A percentile compares a stretch with the other conserved stretches of the same genome.
Conservation (phyloP, 2,329 filamentous ascomycete species). For the Ciborinia camelliae region DNA sequence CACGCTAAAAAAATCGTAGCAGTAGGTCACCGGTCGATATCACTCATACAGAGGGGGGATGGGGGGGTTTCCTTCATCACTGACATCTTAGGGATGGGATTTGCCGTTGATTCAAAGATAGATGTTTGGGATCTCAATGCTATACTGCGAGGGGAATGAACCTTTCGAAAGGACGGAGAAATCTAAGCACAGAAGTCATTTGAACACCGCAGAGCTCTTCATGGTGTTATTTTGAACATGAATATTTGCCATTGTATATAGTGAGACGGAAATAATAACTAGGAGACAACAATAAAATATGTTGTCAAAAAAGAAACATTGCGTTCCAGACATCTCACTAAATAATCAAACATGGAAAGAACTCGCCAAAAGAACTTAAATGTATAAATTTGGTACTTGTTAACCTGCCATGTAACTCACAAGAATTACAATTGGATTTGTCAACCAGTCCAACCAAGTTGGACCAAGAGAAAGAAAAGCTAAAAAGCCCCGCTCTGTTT, state of each 20-base stretch:
- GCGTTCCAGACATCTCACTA: neutral
- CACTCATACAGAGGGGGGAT: too few relatives aligned
- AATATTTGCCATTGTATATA: neutral
- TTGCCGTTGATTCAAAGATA: too few relatives aligned
- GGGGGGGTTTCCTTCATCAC: too few relatives aligned
- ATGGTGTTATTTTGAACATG: neutral
- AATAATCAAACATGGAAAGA: neutral
- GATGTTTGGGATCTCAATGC: neutral
- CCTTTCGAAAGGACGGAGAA: neutral
- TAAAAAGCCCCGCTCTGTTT: neutral
- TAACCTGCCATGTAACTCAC: too few relatives aligned
- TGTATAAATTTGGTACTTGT: neutral
- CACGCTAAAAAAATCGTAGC: too few relatives aligned
- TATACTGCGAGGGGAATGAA: neutral
- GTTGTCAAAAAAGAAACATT: neutral
- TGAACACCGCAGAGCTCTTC: neutral
- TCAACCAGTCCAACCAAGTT: too few relatives aligned
- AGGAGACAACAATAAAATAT: neutral
- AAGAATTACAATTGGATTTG: too few relatives aligned
- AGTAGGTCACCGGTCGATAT: too few relatives aligned
- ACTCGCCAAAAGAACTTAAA: neutral
- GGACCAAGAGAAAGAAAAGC: too few relatives aligned
- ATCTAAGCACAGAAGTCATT: neutral
- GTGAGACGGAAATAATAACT: neutral
- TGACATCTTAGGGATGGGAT: too few relatives aligned